These are phyloP conservation scores for Acrocalymma vagum DNA, from an alignment of 2,329 filamentous ascomycete genomes.

Conservation along the genomic window DNA sequence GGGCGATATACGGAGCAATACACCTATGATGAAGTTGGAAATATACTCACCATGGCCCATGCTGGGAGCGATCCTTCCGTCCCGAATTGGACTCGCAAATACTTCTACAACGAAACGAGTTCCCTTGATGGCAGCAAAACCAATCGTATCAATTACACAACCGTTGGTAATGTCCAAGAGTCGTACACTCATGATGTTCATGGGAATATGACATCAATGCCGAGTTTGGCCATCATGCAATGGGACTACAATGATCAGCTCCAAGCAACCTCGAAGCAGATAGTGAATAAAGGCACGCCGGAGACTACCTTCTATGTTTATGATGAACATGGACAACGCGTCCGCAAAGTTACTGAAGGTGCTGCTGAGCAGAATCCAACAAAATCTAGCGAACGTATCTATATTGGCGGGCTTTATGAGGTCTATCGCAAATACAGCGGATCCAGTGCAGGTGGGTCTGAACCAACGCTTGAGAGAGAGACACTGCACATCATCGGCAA, in stretches of 20 bases:
- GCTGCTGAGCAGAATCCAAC: background rate
- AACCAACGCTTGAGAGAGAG: background rate
- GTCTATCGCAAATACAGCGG: conserved; percentile 12
- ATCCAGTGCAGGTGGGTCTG: conserved; percentile 4
- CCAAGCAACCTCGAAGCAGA: background rate
- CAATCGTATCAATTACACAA: conserved; percentile 8
- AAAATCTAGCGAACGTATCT: conserved; percentile 3
- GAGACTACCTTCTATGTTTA: conserved; percentile 22
- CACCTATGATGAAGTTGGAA: conserved; percentile 18
- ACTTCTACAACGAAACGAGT: conserved; percentile 18
- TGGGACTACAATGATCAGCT: conserved; percentile 19
- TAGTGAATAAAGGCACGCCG: conserved; percentile 8
- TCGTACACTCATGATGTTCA: conserved; percentile 3
- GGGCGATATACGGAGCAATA: background rate
- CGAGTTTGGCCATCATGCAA: conserved; percentile 8
- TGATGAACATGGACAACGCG: conserved; percentile 10
- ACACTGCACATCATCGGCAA: background rate
- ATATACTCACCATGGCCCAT: conserved; percentile 19
- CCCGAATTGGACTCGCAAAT: conserved; percentile 21
- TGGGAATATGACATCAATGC: conserved; percentile 18
- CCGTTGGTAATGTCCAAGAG: background rate
- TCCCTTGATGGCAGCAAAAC: conserved; percentile 1
- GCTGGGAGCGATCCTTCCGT: background rate
- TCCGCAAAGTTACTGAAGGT: conserved; percentile 20
- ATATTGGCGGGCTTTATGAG: conserved; percentile 15